A percentile compares a stretch with the other conserved stretches of the same genome.
Conservation (phyloP, 768 basidiomycete genomes). For the Lactarius deliciosus region DNA sequence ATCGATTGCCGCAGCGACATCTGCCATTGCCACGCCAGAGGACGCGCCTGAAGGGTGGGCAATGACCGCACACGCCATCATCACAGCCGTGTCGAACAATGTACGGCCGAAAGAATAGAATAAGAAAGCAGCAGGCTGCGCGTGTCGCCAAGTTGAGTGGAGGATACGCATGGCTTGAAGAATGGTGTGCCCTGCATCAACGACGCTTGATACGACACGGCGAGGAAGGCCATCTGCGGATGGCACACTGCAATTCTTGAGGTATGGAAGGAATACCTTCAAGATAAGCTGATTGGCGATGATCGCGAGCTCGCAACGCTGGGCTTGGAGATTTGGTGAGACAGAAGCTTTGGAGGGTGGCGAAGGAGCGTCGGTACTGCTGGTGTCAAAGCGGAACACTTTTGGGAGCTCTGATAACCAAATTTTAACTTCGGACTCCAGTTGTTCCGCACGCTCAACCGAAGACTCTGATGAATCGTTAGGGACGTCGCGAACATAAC, state of each 20-base stretch:
- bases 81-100: conserved; percentile 64
- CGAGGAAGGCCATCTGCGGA: conserved; percentile 40
- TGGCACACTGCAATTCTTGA: conserved; percentile 37
- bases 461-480: conserved; percentile 42
- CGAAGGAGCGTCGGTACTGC: conserved; percentile 34
- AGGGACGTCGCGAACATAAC: conserved; percentile 42
- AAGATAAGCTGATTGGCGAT: conserved; percentile 60
- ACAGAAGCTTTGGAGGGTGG: conserved; percentile 27
- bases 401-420: conserved; percentile 56
- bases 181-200: conserved; percentile 66
- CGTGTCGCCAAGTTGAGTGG: conserved; percentile 43
- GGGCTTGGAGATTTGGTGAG: conserved; percentile 45
- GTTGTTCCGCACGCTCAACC: conserved; percentile 58
- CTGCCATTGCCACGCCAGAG: conserved; percentile 48
- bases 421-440: conserved; percentile 55
- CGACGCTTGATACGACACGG: conserved; percentile 55
- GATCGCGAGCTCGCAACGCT: conserved; percentile 60
- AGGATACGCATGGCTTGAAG: conserved; percentile 51
- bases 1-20: conserved; percentile 45
- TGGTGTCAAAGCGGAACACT: conserved; percentile 46
- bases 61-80: conserved; percentile 62
- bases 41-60: conserved; percentile 50
- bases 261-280: conserved; percentile 67
- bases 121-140: conserved; percentile 49
- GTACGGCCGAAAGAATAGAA: conserved; percentile 61